These are phyloP conservation scores for Paramecium caudatum DNA, from an alignment of 73 alveolate genomes.

Conservation along the genomic window DNA sequence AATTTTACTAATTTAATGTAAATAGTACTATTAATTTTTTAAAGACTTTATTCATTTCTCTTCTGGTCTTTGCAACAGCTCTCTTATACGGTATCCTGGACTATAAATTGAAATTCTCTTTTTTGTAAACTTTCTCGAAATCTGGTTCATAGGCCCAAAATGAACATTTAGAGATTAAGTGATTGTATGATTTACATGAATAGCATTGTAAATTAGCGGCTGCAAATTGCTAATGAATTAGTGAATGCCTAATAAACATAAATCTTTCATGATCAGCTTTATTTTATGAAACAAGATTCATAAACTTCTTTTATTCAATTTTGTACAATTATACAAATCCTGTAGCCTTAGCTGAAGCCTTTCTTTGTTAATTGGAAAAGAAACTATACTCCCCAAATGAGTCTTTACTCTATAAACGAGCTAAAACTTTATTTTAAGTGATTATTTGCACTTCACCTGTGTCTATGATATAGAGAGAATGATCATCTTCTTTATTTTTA, in stretches of 20 bases:
- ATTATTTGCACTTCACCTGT: neutral
- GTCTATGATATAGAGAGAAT: constrained; percentile 12
- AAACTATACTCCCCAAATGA: constrained; percentile 31
- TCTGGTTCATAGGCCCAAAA: constrained; percentile 8
- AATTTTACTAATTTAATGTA: neutral
- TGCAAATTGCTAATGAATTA: neutral
- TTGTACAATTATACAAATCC: constrained; percentile 2
- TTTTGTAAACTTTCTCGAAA: neutral
- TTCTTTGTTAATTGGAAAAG: neutral
- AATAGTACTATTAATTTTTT: neutral
- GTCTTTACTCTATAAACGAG: neutral
- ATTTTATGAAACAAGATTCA: neutral
- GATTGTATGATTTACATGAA: neutral
- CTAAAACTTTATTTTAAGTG: neutral
- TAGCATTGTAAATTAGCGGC: neutral
- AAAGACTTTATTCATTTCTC: neutral
- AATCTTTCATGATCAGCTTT: constrained; percentile 13
- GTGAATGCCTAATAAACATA: neutral
- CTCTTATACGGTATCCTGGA: neutral
- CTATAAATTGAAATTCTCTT: neutral
- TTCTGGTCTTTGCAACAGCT: neutral
- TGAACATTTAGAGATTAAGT: neutral
- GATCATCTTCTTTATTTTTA: constrained; percentile 1
- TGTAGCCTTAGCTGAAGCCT: neutral
- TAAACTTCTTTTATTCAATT: neutral